phyloP scores from a whole-genome alignment of 352 stramenopile genomes.

The Pythium brassicae region DNA sequence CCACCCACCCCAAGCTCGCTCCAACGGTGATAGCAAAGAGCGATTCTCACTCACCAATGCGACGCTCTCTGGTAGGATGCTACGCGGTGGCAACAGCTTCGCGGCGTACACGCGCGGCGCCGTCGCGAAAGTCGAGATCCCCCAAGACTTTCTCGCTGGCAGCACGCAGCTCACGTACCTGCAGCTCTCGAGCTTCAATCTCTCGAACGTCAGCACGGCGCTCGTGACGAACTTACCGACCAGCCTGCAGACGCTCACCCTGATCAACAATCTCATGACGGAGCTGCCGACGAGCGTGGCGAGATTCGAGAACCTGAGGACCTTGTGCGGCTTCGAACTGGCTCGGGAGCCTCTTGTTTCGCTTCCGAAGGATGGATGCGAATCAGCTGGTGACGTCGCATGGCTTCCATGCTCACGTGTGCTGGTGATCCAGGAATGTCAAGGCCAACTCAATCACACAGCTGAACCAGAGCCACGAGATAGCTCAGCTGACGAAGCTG shows the following conservation, averaged over 20 bases:
- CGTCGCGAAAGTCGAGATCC: constrained; percentile 4
- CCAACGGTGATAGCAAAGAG: no score
- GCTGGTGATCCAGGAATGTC: background rate
- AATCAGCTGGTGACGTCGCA: no score
- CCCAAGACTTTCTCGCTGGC: constrained; percentile 1
- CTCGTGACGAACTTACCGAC: constrained; percentile 1
- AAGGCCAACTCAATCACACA: constrained; percentile 1
- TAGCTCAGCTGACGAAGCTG: background rate
- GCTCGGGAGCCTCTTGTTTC: no score
- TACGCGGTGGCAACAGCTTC: background rate
- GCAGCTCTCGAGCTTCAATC: background rate
- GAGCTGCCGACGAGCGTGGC: background rate
- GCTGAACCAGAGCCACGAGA: background rate
- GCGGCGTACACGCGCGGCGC: background rate
- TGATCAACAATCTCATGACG: background rate
- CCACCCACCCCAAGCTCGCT: no score
- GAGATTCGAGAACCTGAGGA: background rate
- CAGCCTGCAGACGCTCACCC: background rate
- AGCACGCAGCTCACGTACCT: constrained; percentile 1
- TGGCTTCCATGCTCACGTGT: no score
- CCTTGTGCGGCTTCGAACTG: background rate
- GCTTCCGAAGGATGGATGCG: no score
- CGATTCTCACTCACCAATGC: no score
- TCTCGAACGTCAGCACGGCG: background rate
- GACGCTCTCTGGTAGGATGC: background rate